Evolutionary conservation across 106 monocot genomes (phyloP), one percentile per base, ranked within the genome.

Genomic region (Triglochin maritima): DNA sequence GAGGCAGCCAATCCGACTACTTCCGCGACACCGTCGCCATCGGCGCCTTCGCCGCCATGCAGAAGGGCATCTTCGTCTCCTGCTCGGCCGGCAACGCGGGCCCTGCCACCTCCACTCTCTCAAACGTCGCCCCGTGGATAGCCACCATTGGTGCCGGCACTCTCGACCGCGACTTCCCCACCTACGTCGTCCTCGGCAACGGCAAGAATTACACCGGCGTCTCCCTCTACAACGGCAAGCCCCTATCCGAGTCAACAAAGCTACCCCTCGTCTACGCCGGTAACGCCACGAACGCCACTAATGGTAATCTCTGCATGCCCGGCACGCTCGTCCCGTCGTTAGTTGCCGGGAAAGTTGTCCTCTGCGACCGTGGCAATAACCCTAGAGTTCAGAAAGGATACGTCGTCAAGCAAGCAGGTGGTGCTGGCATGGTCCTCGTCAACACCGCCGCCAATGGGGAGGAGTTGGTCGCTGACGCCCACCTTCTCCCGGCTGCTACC

Each of bases 31-130:
- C 79, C 49, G 75, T 96, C 16, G 90, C 95, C 46, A 79, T 96
- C 59, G 90, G 95, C 2, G 81, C 95, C 0, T 90, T 90, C 64
- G 76, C 72, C 13, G 95, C 90, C 11, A 86, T 88, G 90, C 87
- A 90, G 81, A 79, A 62, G 65, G 90, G 95, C n/a, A 78, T 96
- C 2, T 59, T 96, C 43, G 83, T 90, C 16, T 96, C 95, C 10
- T 96, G 85, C 76, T 96, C 95, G 4, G 95, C 95, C 3, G 95
- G 95, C 0, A 96, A 96, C 62, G 78, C 85, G 4, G 95, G 95
- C 4, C 95, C 95, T 0, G 74, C 69, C 7, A 41, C 69, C 3
- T 66, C 85, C 41, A 83, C 79, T 12, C 77, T 96, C 44, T 87
- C 90, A 17, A 96, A 96, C 68, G 73, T 79, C 42, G 90, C 95